phyloP scores from a whole-genome alignment of 805 yeast genomes.

The Komagataella kurtzmanii region DNA sequence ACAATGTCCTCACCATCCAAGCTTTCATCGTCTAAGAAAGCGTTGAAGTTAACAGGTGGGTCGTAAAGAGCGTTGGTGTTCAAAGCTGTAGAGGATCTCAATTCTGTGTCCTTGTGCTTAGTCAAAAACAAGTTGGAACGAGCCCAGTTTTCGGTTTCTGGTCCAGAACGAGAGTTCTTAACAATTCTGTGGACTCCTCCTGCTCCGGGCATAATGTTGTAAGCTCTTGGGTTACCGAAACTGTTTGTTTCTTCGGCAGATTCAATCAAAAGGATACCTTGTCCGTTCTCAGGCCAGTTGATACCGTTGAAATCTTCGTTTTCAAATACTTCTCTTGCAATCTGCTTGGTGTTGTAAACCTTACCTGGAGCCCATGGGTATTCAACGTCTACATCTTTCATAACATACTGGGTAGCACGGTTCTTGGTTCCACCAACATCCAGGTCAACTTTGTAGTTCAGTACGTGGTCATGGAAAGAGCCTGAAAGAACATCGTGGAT shows the following conservation, averaged over 20 bases:
- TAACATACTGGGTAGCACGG: slow-evolving; percentile 7
- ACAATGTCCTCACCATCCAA: slow-evolving; percentile 15
- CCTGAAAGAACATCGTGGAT: slow-evolving; percentile 12
- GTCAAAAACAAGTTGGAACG: slow-evolving; percentile 10
- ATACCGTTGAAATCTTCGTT: slow-evolving; percentile 7
- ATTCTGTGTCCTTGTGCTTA: slow-evolving; percentile 12
- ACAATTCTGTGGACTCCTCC: slow-evolving; percentile 7
- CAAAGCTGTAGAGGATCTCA: slow-evolving; percentile 9
- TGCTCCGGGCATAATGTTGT: slow-evolving; percentile 12
- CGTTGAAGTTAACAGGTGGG: slow-evolving; percentile 11
- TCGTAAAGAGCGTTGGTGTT: slow-evolving; percentile 14
- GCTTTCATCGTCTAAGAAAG: slow-evolving; percentile 13
- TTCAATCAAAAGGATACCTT: slow-evolving; percentile 11
- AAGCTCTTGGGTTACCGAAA: slow-evolving; percentile 17
- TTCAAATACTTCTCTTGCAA: slow-evolving; percentile 6
- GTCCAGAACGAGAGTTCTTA: not conserved
- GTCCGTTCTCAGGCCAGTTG: slow-evolving; percentile 8
- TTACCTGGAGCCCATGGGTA: slow-evolving; percentile 15
- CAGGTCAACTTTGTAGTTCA: slow-evolving; percentile 13
- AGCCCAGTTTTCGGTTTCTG: slow-evolving; percentile 9
- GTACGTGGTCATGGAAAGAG: slow-evolving; percentile 16
- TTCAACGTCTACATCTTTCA: slow-evolving; percentile 6
- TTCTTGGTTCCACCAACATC: slow-evolving; percentile 14
- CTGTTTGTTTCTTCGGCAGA: slow-evolving; percentile 10
- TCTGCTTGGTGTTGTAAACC: slow-evolving; percentile 8